A percentile compares a stretch with the other conserved stretches of the same genome.
phyloP scores from a whole-genome alignment of 306 rosid species.

The Albizia julibrissin region DNA sequence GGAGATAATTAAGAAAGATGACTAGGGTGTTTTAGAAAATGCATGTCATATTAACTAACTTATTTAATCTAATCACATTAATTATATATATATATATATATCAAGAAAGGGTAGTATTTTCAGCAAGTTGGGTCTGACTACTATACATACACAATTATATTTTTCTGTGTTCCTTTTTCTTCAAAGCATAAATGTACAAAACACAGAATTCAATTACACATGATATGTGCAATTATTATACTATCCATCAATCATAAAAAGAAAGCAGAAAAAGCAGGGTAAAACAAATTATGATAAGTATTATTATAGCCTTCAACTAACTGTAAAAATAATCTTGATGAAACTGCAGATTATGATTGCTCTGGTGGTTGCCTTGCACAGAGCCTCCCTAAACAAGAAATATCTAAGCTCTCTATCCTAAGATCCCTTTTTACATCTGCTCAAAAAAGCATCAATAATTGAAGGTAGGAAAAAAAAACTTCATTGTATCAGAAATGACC shows the following conservation, averaged over 20 bases:
- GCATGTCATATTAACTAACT: too few species aligned
- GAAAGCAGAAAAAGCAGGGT: constrained; percentile 37
- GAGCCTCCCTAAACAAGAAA: neutral
- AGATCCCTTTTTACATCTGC: neutral
- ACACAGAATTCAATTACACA: neutral
- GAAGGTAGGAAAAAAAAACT: neutral
- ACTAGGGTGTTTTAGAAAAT: accelerated
- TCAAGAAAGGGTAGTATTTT: too few species aligned
- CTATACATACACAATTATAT: neutral
- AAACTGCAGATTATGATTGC: constrained; percentile 11
- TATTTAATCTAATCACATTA: too few species aligned
- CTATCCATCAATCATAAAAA: constrained; percentile 25
- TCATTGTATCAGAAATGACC: constrained; percentile 30
- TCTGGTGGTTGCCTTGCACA: neutral
- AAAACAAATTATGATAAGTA: constrained; percentile 11
- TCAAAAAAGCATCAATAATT: neutral
- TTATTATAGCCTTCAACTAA: neutral
- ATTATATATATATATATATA: too few species aligned
- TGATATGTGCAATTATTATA: neutral
- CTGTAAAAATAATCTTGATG: neutral
- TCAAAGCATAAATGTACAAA: neutral
- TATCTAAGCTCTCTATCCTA: neutral
- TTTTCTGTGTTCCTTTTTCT: neutral
- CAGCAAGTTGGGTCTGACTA: too few species aligned
- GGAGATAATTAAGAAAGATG: accelerated